Base-by-base conservation (phyloP, 129 eudicot species). In the Flaveria trinervia region DNA sequence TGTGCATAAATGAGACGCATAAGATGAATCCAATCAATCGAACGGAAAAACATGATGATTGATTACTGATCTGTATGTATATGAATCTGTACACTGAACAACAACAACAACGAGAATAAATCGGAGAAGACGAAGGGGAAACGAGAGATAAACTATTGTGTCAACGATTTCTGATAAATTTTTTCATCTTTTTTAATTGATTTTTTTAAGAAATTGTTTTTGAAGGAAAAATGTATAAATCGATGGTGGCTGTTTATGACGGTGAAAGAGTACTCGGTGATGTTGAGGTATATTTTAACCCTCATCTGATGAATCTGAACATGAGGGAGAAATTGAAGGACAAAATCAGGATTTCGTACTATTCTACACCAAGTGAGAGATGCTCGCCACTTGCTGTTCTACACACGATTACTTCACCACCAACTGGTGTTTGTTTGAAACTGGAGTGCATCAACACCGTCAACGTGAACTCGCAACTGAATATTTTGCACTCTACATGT, bases 311-410 rank as follows among this genome's bases (percentile, higher is more conserved):
- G 72, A 76, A 85, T 87, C 74, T 72, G 79, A 83, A 78, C 18
- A 22, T 72, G 76, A 77, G 74, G 62, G 82, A 77, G 68, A 84
- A 71, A 81, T 50, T 74, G 49, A 85, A 78, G 65, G 97, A 86
- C 77, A 80, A 80, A 80, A 88, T 95, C 77, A 79, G 88, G 85
- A 89, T 95, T 33, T 77, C 83, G 28, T 85, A 89, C 61, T 87
- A 76, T 52, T 89, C 99, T 0, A 83, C 83, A 41, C 84, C 89
- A 4, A 92, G 99, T 79, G 99, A 95, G 74, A 88, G 99, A 74
- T 95, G 99, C 77, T 86, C 94, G 13, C 99, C 99, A 57, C 90
- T 95, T 25, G 97, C 99, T 22, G 99, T 95, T 77, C 94, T 95
- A 68, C 92, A 87, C 65, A 95, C 89, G 7, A 81, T 91, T 13